Evolutionary conservation across 139 green algal genomes (phyloP).

Genomic region (Gonium pectorale): DNA sequence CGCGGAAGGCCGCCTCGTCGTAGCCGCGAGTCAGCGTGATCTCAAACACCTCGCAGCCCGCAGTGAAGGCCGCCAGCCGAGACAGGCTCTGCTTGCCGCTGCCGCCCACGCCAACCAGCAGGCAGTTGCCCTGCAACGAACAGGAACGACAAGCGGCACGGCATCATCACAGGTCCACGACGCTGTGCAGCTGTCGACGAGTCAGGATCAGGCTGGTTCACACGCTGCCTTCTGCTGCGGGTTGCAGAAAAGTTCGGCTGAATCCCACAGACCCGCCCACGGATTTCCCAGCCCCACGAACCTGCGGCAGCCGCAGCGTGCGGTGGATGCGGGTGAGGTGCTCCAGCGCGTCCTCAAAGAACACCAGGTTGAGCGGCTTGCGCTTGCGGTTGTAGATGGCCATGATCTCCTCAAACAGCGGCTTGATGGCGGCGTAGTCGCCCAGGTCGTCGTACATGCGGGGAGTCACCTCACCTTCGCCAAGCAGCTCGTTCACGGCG

Average conservation of each 20-base stretch:
- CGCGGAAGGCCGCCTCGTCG: constrained; percentile 83
- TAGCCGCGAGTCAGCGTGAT: constrained; percentile 91
- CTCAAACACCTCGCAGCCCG: constrained; percentile 85
- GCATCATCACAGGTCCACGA: too few species aligned
- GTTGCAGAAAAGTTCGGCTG: too few species aligned
- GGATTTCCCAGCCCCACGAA: constrained; percentile 44
- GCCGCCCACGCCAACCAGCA: constrained; percentile 91
- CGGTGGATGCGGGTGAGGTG: constrained; percentile 85
- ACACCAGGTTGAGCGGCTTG: constrained; percentile 85
- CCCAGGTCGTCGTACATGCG: constrained; percentile 84
- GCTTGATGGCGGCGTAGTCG: constrained; percentile 75
- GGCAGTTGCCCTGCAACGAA: constrained; percentile 72
- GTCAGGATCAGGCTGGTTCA: too few species aligned
- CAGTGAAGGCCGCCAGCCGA: constrained; percentile 68
- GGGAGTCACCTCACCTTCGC: constrained; percentile 49
- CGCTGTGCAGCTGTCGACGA: too few species aligned
- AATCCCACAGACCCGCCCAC: too few species aligned
- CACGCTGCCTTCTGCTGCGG: too few species aligned
- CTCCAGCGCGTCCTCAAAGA: constrained; percentile 91
- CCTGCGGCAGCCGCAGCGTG: constrained; percentile 77
- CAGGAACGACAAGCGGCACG: too few species aligned
- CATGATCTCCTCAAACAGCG: constrained; percentile 79
- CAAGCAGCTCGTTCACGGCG: constrained; percentile 40
- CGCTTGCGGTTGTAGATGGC: constrained; percentile 77
- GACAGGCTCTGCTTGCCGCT: constrained; percentile 84